Evolutionary conservation across 257 asterid species (phyloP).

Genomic region (Solanum medicagineum): DNA sequence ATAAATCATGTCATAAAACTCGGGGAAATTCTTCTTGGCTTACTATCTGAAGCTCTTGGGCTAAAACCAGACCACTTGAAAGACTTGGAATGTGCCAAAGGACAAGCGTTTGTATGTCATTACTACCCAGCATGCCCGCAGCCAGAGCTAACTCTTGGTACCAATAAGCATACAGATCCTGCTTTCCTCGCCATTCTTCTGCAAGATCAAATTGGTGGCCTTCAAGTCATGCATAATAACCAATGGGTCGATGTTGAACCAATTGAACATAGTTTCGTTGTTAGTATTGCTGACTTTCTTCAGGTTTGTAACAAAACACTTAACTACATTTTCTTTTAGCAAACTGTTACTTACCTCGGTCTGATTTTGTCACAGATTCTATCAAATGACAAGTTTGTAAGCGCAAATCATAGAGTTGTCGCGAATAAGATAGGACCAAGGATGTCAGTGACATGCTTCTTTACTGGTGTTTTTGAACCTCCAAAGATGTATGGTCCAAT

Average conservation of each 20-base stretch:
- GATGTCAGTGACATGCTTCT: conserved; percentile 56
- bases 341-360: background rate
- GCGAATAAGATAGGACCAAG: conserved; percentile 48
- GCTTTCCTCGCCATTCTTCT: conserved; percentile 44
- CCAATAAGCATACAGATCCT: conserved; percentile 55
- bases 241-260: conserved; percentile 42
- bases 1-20: conserved; percentile 17
- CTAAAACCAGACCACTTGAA: conserved; percentile 25
- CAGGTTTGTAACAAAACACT: conserved; percentile 27
- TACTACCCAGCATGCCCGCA: conserved; percentile 67
- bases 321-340: no score
- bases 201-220: conserved; percentile 61
- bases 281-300: conserved; percentile 58
- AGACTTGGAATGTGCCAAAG: conserved; percentile 24
- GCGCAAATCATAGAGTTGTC: conserved; percentile 48
- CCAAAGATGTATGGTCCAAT: conserved; percentile 36
- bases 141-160: conserved; percentile 59
- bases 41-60: conserved; percentile 62
- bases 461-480: conserved; percentile 18
- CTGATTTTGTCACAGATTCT: conserved; percentile 23
- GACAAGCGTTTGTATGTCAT: conserved; percentile 29
- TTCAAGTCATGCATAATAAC: conserved; percentile 42
- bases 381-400: conserved; percentile 50
- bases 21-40: conserved; percentile 27
- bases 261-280: conserved; percentile 32